Conservation (phyloP, 306 rosid genomes). For the Begonia fuchsioides region DNA sequence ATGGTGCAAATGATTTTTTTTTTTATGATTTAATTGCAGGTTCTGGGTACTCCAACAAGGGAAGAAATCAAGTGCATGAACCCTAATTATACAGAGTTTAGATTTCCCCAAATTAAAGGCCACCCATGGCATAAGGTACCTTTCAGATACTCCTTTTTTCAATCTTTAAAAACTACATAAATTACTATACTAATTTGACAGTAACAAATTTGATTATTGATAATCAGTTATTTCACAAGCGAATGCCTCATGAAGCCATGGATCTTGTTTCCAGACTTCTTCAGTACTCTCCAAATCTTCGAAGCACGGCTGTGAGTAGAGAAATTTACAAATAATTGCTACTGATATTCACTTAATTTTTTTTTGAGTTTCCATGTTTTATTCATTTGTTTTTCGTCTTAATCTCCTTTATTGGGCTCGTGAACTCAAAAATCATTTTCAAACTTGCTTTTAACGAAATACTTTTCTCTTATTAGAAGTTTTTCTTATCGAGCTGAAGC, state of each 20-base stretch:
- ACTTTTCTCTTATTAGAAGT: too few relatives aligned
- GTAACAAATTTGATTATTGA: neutral
- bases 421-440: too few relatives aligned
- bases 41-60: slow-evolving; percentile 93
- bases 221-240: slow-evolving; percentile 71
- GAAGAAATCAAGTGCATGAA: slow-evolving; percentile 97
- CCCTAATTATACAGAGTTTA: slow-evolving; percentile 86
- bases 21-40: too few relatives aligned
- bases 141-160: slow-evolving; percentile 1
- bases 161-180: neutral
- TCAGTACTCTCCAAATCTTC: slow-evolving; percentile 89
- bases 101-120: slow-evolving; percentile 90
- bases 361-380: too few relatives aligned
- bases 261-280: slow-evolving; percentile 93
- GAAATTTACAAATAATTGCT: neutral
- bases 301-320: slow-evolving; percentile 79
- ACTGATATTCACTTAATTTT: neutral
- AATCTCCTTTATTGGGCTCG: too few relatives aligned
- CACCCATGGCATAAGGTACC: slow-evolving; percentile 97
- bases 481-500: too few relatives aligned
- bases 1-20: too few relatives aligned
- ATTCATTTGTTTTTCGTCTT: too few relatives aligned
- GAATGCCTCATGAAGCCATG: slow-evolving; percentile 92
- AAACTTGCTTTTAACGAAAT: too few relatives aligned
- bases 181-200: slow-evolving; percentile 5